Base-by-base conservation (phyloP, 306 rosid species). In the Gleditsia sinensis region DNA sequence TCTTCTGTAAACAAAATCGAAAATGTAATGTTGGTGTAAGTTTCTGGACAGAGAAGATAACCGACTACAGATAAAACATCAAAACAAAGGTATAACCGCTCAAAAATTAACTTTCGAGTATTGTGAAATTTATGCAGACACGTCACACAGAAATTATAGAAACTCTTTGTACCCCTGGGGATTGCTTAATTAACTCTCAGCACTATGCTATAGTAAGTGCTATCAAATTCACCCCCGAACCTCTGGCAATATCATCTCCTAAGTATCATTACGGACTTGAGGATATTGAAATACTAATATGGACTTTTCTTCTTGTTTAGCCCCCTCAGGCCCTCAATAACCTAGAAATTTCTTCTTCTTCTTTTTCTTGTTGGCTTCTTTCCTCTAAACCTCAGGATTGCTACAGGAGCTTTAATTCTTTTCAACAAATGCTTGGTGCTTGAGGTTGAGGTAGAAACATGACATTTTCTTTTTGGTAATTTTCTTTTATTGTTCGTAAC, bases 391-490 rank as follows among this genome's bases (percentile, higher is more conserved):
- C 11, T 12, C 21, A 40, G 70, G 20, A 64, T 64, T 42, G 70
- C 70, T 4, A 9, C 49, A 20, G 68, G 70, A 42, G 34, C 51
- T 24, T 64, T 40, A 39, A 14, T 64, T 64, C 53, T 64, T 24
- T 40, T 40, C 36, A 64, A 64, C 37, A 64, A 64, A 42, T 64
- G 53, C n/a, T 40, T 42, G 53, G 70, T 40, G 9, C 53, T 64
- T 6, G 70, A 40, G 53, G 70, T 64, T 40, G 36, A 39, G 70
- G 70, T 64, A 23, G 34, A 23, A 64, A 40, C 28, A 10, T 39
- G 34, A 61, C 67, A 34, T 33, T 39, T 39, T 40, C 42, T 21
- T 6, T 39, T 6, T 63, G 51, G 33, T 23, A 24, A 8, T 40
- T 64, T 63, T 23, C 21, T 5, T 64, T 13, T 64, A n/a, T 40